phyloP scores from a whole-genome alignment of 495 filamentous ascomycete species.

The Neurospora cerealis region DNA sequence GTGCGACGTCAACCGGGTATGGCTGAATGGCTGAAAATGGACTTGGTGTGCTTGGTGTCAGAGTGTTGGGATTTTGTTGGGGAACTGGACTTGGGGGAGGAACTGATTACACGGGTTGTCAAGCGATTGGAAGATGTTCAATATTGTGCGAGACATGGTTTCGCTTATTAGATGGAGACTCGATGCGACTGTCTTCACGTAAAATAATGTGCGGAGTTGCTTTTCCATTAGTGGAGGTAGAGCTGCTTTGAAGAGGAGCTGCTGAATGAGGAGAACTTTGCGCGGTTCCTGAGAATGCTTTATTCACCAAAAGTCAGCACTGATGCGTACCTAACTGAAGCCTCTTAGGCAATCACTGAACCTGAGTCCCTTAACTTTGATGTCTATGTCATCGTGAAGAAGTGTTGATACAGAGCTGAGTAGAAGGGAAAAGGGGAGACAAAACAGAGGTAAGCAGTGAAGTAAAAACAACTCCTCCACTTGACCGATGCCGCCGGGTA shows the following conservation, averaged over 20 bases:
- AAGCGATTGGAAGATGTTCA: background rate
- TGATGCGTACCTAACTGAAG: background rate
- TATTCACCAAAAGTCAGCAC: background rate
- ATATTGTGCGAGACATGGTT: background rate
- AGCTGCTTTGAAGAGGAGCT: background rate
- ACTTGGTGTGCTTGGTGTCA: background rate
- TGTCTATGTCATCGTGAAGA: background rate
- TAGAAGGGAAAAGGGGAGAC: background rate
- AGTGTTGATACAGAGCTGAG: background rate
- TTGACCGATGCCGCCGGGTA: background rate
- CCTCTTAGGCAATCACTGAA: background rate
- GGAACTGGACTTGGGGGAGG: background rate
- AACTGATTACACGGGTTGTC: background rate
- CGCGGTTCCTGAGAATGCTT: background rate
- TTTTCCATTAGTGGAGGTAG: background rate
- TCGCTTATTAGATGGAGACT: background rate
- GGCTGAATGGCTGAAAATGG: background rate
- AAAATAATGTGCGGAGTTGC: background rate
- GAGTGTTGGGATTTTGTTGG: background rate
- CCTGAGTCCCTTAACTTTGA: background rate
- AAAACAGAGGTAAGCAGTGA: background rate
- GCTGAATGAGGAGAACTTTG: background rate
- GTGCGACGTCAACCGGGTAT: background rate
- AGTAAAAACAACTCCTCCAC: background rate
- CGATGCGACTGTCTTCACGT: background rate